A percentile compares a stretch with the other conserved stretches of the same genome.
phyloP scores from a whole-genome alignment of 1,284 basidiomycete species.

The Sanghuangporus weigelae region DNA sequence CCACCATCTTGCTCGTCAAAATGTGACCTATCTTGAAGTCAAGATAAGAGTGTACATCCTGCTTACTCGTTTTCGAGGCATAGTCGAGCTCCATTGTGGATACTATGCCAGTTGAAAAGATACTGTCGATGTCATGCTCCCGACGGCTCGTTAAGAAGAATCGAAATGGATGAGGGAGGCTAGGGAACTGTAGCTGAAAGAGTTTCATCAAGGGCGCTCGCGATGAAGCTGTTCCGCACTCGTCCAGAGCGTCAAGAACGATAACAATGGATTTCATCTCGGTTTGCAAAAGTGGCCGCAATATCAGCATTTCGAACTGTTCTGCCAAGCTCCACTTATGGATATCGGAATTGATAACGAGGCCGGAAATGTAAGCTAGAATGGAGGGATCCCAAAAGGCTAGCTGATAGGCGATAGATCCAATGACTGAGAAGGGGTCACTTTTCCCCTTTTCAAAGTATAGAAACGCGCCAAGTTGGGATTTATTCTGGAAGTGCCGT shows the following conservation, averaged over 20 bases:
- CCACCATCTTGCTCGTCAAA: background rate
- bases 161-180: background rate
- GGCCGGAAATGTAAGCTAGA: background rate
- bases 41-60: background rate
- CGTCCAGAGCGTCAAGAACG: constrained; percentile 1
- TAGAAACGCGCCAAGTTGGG: constrained; percentile 25
- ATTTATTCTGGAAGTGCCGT: constrained; percentile 9
- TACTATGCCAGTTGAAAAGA: background rate
- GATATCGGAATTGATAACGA: background rate
- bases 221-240: too few species aligned
- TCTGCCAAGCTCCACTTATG: too few species aligned
- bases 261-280: background rate
- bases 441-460: constrained; percentile 24
- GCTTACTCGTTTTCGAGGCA: background rate
- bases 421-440: background rate
- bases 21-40: background rate
- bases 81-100: background rate
- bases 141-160: background rate
- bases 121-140: background rate
- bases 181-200: background rate
- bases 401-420: background rate
- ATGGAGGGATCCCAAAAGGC: background rate
- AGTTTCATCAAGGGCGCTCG: too few species aligned
- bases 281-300: background rate
- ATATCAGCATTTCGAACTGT: background rate